Evolutionary conservation across 495 filamentous ascomycete genomes (phyloP).

Genomic region (Baudoinia panamericana): DNA sequence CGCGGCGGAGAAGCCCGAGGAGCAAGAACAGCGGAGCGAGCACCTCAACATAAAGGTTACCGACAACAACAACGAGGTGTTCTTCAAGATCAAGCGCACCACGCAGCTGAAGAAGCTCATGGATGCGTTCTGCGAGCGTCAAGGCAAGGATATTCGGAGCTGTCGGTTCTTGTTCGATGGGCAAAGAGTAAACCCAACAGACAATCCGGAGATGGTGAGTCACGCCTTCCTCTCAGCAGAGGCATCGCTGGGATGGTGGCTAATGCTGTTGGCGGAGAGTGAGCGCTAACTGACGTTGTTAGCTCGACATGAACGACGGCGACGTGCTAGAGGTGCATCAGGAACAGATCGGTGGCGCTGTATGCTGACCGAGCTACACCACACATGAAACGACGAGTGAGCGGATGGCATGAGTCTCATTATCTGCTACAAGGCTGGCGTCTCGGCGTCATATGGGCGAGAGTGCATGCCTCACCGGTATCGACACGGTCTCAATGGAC

Average conservation of each 20-base stretch:
- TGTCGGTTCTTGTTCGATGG: constrained; percentile 97
- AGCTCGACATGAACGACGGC: constrained; percentile 96
- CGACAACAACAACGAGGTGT: constrained; percentile 99
- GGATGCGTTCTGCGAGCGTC: constrained; percentile 95
- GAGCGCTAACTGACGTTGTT: constrained; percentile 15
- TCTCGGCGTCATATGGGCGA: too few relatives aligned
- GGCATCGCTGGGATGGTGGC: neutral
- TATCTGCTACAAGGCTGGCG: too few relatives aligned
- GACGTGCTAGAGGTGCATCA: constrained; percentile 97
- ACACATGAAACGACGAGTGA: too few relatives aligned
- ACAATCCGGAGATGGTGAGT: constrained; percentile 87
- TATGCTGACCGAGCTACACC: too few relatives aligned
- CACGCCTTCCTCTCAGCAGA: neutral
- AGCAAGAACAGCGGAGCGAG: constrained; percentile 44
- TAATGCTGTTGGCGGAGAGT: constrained; percentile 5
- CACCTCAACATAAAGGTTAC: constrained; percentile 99
- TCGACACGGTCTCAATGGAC: too few relatives aligned
- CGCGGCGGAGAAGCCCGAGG: constrained; percentile 39
- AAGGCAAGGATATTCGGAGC: constrained; percentile 70
- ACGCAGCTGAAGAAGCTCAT: constrained; percentile 96
- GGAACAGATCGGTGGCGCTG: constrained; percentile 77
- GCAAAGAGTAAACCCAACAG: constrained; percentile 70
- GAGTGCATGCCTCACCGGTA: too few relatives aligned
- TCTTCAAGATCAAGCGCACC: constrained; percentile 99
- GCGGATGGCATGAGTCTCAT: too few relatives aligned